Percentiles rank a stretch among this genome's conserved stretches.
Evolutionary conservation across 257 asterid genomes (phyloP).

Genomic region (Agastache rugosa): DNA sequence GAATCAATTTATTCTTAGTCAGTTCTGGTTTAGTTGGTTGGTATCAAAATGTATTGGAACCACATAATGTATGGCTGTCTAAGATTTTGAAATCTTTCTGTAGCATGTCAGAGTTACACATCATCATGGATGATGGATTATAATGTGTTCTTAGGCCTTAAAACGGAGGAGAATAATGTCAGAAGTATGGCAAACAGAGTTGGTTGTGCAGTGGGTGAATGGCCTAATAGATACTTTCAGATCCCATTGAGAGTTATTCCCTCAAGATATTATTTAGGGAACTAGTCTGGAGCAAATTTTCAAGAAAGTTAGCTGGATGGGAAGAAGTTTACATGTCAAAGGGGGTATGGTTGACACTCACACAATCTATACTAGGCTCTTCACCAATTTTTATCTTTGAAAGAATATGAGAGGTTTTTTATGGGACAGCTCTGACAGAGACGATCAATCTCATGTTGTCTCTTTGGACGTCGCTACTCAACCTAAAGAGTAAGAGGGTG

Average conservation of each 20-base stretch:
- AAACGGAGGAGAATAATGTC: not conserved
- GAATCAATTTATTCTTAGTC: not conserved
- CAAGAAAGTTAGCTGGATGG: not conserved
- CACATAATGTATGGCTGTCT: not conserved
- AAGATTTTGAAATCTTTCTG: not conserved
- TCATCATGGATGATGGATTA: not conserved
- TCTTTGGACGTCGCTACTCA: not conserved
- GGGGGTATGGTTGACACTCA: not conserved
- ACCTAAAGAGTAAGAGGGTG: not conserved
- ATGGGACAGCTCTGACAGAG: not conserved
- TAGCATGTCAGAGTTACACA: not conserved
- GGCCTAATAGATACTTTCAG: not conserved
- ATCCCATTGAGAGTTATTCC: not conserved
- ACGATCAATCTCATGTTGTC: not conserved
- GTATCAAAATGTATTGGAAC: not conserved
- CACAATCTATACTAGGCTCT: not conserved
- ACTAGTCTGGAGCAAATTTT: not conserved
- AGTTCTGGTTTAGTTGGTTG: conserved; percentile 4
- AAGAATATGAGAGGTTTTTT: not conserved
- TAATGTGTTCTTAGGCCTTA: not conserved
- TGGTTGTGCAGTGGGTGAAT: not conserved
- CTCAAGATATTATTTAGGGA: not conserved
- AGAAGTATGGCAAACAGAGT: not conserved
- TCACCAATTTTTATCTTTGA: not conserved
- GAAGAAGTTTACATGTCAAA: not conserved